Evolutionary conservation across 805 yeast genomes (phyloP), one percentile per base, ranked within the genome.

Genomic region (Ogataea methanolica): DNA sequence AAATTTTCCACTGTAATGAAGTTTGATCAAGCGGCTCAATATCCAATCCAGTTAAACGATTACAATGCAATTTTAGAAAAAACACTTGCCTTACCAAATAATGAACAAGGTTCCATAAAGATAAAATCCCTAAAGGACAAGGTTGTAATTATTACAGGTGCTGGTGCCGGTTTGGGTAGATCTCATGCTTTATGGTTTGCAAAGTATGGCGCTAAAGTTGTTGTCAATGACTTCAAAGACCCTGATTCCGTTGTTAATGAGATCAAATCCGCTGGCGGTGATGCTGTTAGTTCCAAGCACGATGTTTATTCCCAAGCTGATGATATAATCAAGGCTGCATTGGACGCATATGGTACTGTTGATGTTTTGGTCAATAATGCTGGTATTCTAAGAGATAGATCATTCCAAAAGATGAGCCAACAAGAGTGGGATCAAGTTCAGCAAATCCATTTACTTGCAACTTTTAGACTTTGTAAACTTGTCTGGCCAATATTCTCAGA

Each of bases 121-220:
- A 67, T 73, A 22, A 74, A 85, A 41, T 80, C 89, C 29, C 71
- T 92, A 63, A 81, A 80, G 62, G 90, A 75, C 57, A 88, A 87
- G 69, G 97, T 92, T 47, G 97, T 89, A 34, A 78, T 92, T 49
- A 80, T 92, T 47, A 92, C 98, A 16, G 99, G 99, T 53, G 91
- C 97, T 38, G 97, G 97, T 53, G 83, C 87, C 42, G 99, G 99
- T 41, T 76, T 92, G 58, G 99, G 99, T 52, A 82, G 85, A 64
- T 86, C 90, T 49, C 95, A 92, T 70, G 96, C 98, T 4, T 69
- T 80, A 43, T 76, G 80, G 64, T 85, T 86, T 63, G 97, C 95
- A 47, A 84, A 79, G 66, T 88, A 88, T 59, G 99, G 98, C 51
- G 97, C 97, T 26, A 89, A 85, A 70, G 94, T 92, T 51, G 96